Evolutionary conservation across 208 protist genomes (phyloP).

Genomic region (Porcisia deanei): DNA sequence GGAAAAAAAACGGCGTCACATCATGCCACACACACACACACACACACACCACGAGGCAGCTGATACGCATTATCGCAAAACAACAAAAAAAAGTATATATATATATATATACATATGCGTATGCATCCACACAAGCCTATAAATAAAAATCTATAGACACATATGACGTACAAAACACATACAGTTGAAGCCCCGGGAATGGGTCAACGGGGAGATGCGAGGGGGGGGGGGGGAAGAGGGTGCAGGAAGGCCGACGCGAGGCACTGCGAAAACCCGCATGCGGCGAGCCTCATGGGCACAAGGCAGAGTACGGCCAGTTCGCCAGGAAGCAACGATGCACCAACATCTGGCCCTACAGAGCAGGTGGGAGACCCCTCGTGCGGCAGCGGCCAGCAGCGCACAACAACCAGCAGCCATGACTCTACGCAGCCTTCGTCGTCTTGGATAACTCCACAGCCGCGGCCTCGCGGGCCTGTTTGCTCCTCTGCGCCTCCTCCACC

Average conservation of each 20-base stretch:
- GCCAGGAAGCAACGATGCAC: not conserved
- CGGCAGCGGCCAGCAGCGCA: not conserved
- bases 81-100: not conserved
- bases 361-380: not conserved
- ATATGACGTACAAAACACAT: no score
- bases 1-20: no score
- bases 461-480: slow-evolving; percentile 16
- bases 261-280: not conserved
- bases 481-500: slow-evolving; percentile 35
- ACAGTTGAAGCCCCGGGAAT: no score
- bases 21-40: no score
- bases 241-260: not conserved
- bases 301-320: not conserved
- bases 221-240: not conserved
- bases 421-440: slow-evolving; percentile 21
- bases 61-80: no score
- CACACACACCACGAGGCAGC: no score
- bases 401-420: not conserved
- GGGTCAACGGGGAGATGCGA: no score
- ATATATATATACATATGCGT: slow-evolving; percentile 2
- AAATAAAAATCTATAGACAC: no score
- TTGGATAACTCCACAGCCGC: slow-evolving; percentile 13
- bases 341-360: not conserved
- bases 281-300: not conserved
- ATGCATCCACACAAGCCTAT: not conserved